Conservation (phyloP, 1,284 basidiomycete genomes). For the Cutaneotrichosporon sp. region DNA sequence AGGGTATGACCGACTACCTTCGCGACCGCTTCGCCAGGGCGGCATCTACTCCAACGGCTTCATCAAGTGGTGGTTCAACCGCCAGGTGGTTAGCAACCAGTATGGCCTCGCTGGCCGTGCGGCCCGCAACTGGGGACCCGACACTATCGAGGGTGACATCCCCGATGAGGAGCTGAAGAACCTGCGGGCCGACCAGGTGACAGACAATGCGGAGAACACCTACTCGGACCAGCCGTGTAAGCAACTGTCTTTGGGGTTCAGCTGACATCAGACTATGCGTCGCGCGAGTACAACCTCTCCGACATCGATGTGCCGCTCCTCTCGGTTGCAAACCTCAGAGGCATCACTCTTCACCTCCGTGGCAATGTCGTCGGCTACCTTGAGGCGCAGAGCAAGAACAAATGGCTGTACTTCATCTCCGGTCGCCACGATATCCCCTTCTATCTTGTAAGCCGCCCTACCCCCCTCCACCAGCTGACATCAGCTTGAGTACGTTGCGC, state of each 20-base stretch:
- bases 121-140: no score
- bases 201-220: conserved; percentile 31
- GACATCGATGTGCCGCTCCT: conserved; percentile 47
- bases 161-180: conserved; percentile 35
- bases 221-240: conserved; percentile 44
- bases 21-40: conserved; percentile 46
- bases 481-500: conserved; percentile 39
- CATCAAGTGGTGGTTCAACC: conserved; percentile 43
- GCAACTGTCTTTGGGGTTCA: no score
- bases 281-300: conserved; percentile 38
- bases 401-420: conserved; percentile 49
- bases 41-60: conserved; percentile 46
- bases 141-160: conserved; percentile 42
- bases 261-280: no score
- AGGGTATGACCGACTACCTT: conserved; percentile 49
- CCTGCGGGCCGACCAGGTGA: conserved; percentile 40
- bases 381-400: conserved; percentile 40
- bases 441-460: conserved; percentile 42
- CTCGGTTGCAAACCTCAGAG: conserved; percentile 48
- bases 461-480: no score
- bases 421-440: conserved; percentile 50
- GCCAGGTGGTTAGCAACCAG: conserved; percentile 44
- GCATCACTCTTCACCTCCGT: conserved; percentile 44
- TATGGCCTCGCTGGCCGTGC: no score
- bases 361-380: conserved; percentile 48